phyloP scores from a whole-genome alignment of 2,329 filamentous ascomycete species.

The Parafenestella ontariensis region DNA sequence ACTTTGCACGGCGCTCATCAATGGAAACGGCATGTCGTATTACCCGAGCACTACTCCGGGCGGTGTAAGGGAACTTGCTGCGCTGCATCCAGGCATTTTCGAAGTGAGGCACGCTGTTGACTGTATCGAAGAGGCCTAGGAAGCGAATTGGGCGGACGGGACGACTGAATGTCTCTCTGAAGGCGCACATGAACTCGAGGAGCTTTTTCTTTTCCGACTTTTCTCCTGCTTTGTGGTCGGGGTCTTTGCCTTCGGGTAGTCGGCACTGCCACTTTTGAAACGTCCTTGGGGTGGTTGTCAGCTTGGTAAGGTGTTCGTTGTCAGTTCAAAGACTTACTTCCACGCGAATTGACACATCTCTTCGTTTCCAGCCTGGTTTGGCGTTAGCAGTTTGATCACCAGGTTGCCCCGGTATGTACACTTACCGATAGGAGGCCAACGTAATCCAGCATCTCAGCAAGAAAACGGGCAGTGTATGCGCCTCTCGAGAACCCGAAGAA shows the following conservation, averaged over 20 bases:
- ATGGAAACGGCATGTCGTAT: conserved; percentile 75
- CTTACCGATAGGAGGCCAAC: conserved; percentile 72
- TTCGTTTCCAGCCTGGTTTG: conserved; percentile 72
- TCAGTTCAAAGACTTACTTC: conserved; percentile 56
- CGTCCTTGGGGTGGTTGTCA: conserved; percentile 48
- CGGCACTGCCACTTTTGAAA: conserved; percentile 77
- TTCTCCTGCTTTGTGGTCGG: conserved; percentile 50
- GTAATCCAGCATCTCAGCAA: conserved; percentile 83
- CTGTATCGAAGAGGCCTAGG: conserved; percentile 81
- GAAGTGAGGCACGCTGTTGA: conserved; percentile 80
- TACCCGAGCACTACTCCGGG: conserved; percentile 62
- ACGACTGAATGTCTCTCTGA: conserved; percentile 80
- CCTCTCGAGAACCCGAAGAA: conserved; percentile 59
- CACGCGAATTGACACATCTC: conserved; percentile 85
- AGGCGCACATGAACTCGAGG: conserved; percentile 78
- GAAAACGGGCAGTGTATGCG: conserved; percentile 60
- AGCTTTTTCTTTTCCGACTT: conserved; percentile 65
- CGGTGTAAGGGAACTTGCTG: conserved; percentile 74
- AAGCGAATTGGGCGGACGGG: conserved; percentile 77
- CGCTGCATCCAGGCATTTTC: conserved; percentile 79
- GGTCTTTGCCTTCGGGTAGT: conserved; percentile 35
- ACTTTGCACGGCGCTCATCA: conserved; percentile 74
- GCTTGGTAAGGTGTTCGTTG: neutral
- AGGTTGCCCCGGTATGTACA: neutral
- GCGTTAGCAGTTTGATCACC: neutral